phyloP scores from a whole-genome alignment of 345 rosid genomes.

The Eucalyptus viminalis region DNA sequence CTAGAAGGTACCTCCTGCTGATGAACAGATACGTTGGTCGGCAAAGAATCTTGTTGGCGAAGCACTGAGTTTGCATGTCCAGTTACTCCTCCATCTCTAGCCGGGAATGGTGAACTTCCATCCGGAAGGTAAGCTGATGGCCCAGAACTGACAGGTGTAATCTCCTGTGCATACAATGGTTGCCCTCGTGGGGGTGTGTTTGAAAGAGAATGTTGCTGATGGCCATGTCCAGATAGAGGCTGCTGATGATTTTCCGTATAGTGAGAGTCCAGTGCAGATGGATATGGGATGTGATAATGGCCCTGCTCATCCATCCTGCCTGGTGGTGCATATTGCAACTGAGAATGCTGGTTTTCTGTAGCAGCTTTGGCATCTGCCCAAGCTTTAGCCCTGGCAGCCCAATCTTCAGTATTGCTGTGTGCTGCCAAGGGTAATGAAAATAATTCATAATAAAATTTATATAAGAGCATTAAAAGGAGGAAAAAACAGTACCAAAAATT shows the following conservation, averaged over 20 bases:
- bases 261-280: conserved; percentile 29
- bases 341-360: conserved; percentile 41
- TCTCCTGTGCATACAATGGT: conserved; percentile 29
- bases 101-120: conserved; percentile 18
- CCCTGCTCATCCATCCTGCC: conserved; percentile 39
- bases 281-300: conserved; percentile 35
- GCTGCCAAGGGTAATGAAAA: conserved; percentile 11
- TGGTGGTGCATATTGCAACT: conserved; percentile 25
- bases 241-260: conserved; percentile 55
- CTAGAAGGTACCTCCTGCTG: conserved; percentile 99
- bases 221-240: conserved; percentile 19
- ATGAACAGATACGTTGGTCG: conserved; percentile 56
- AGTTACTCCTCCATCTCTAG: conserved; percentile 29
- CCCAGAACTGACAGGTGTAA: conserved; percentile 16
- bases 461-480: neutral
- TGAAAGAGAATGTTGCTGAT: conserved; percentile 56
- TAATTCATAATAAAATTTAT: neutral
- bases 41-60: conserved; percentile 27
- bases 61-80: conserved; percentile 29
- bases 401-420: conserved; percentile 55
- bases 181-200: conserved; percentile 22
- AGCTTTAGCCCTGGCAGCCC: conserved; percentile 96
- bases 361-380: conserved; percentile 70
- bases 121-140: conserved; percentile 33
- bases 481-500: neutral